Percentiles rank a stretch among this genome's conserved stretches.
phyloP scores from a whole-genome alignment of 805 yeast species.

The Sporopachydermia quercuum region DNA sequence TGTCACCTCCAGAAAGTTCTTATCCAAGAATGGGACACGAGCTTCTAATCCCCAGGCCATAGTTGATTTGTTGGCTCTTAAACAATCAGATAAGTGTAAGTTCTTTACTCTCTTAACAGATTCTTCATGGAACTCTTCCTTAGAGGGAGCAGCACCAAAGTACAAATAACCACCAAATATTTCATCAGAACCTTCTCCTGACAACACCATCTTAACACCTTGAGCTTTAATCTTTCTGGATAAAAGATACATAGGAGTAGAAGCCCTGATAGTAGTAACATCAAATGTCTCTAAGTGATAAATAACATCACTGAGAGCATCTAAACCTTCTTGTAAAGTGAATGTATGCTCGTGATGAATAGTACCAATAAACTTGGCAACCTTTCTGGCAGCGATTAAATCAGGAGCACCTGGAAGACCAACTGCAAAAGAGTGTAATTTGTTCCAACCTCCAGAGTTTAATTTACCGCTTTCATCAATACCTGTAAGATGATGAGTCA shows the following conservation, averaged over 20 bases:
- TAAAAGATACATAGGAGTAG: conserved; percentile 95
- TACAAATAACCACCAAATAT: conserved; percentile 97
- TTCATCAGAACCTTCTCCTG: conserved; percentile 99
- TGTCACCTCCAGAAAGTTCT: conserved; percentile 76
- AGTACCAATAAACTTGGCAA: conserved; percentile 91
- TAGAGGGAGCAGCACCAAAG: conserved; percentile 92
- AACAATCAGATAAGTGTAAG: conserved; percentile 93
- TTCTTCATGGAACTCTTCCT: conserved; percentile 88
- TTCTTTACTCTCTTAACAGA: conserved; percentile 93
- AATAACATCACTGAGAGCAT: conserved; percentile 87
- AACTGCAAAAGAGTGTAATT: conserved; percentile 89
- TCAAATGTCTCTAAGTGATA: conserved; percentile 94
- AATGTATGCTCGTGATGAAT: conserved; percentile 97
- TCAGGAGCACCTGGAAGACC: conserved; percentile 98
- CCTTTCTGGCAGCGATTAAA: conserved; percentile 88
- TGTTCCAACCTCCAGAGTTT: conserved; percentile 59
- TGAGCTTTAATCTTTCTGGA: conserved; percentile 97
- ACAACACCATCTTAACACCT: conserved; percentile 97
- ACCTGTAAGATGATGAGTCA: conserved; percentile 71
- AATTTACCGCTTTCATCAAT: conserved; percentile 81
- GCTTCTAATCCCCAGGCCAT: conserved; percentile 99
- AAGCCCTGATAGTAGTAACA: conserved; percentile 97
- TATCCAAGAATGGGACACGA: conserved; percentile 97
- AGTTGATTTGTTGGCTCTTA: conserved; percentile 97
- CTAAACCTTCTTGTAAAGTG: conserved; percentile 93